Evolutionary conservation across 2,329 filamentous ascomycete species (phyloP).

Genomic region (Fonsecaea monophora): DNA sequence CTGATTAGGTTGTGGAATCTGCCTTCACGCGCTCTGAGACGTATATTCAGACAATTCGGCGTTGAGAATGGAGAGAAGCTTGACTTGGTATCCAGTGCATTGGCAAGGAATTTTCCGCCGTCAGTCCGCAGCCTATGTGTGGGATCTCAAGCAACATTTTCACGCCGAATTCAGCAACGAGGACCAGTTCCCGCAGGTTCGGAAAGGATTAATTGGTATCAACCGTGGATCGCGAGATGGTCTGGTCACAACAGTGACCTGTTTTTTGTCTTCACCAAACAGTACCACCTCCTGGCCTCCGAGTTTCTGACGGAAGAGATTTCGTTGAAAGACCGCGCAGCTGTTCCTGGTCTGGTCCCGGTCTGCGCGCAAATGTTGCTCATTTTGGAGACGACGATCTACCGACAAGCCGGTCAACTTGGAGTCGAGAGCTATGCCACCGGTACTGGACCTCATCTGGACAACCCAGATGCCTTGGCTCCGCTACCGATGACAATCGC

Average conservation of each 20-base stretch:
- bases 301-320: conserved; percentile 70
- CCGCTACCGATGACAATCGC: conserved; percentile 68
- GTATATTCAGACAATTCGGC: conserved; percentile 73
- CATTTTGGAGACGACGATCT: conserved; percentile 81
- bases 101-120: conserved; percentile 73
- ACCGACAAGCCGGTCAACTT: conserved; percentile 60
- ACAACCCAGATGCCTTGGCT: conserved; percentile 69
- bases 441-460: conserved; percentile 66
- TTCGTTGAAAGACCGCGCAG: conserved; percentile 62
- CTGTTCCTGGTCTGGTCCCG: conserved; percentile 78
- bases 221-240: conserved; percentile 85
- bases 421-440: conserved; percentile 61
- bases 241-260: conserved; percentile 85
- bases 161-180: conserved; percentile 68
- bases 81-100: conserved; percentile 65
- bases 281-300: conserved; percentile 79
- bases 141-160: conserved; percentile 65
- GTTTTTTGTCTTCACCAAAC: conserved; percentile 89
- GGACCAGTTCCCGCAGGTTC: conserved; percentile 72
- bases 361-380: conserved; percentile 82
- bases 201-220: conserved; percentile 80
- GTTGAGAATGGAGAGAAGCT: conserved; percentile 58
- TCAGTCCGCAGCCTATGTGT: conserved; percentile 68
- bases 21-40: conserved; percentile 70
- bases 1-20: conserved; percentile 81